phyloP scores from a whole-genome alignment of 352 stramenopile genomes.

The Pythium aquatile region DNA sequence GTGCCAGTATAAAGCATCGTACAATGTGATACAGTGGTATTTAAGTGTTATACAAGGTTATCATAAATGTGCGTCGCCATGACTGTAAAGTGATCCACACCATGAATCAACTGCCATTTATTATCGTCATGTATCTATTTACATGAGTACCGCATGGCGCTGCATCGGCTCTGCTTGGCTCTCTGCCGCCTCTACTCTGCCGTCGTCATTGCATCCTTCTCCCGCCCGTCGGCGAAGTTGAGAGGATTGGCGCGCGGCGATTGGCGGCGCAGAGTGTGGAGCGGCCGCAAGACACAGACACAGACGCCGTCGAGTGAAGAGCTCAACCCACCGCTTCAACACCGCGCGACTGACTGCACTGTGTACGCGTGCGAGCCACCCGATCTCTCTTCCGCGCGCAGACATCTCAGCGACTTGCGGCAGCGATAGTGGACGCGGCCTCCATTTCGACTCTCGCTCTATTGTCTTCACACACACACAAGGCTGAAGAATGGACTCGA shows the following conservation, averaged over 20 bases:
- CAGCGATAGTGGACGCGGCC: neutral
- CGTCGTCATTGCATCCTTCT: conserved; percentile 3
- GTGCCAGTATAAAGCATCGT: neutral
- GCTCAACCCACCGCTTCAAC: neutral
- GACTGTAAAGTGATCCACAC: no score
- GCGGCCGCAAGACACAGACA: conserved; percentile 5
- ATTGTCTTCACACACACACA: neutral
- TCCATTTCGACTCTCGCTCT: neutral
- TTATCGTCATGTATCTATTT: no score
- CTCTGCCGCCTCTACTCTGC: neutral
- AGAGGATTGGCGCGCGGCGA: neutral
- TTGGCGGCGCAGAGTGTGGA: neutral
- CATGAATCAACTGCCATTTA: no score
- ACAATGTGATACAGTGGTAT: no score
- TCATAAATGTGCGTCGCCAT: no score
- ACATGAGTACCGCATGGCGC: no score
- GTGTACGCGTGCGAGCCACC: neutral
- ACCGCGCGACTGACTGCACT: neutral
- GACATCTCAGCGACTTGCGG: conserved; percentile 1
- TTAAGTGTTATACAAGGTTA: no score
- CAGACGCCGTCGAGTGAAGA: neutral
- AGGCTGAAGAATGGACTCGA: conserved; percentile 31
- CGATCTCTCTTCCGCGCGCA: neutral
- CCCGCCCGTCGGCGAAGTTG: neutral
- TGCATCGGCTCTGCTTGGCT: neutral